These are phyloP conservation scores for Stephanodiscus triporus DNA, from an alignment of 108 stramenopile genomes.

Conservation along the genomic window DNA sequence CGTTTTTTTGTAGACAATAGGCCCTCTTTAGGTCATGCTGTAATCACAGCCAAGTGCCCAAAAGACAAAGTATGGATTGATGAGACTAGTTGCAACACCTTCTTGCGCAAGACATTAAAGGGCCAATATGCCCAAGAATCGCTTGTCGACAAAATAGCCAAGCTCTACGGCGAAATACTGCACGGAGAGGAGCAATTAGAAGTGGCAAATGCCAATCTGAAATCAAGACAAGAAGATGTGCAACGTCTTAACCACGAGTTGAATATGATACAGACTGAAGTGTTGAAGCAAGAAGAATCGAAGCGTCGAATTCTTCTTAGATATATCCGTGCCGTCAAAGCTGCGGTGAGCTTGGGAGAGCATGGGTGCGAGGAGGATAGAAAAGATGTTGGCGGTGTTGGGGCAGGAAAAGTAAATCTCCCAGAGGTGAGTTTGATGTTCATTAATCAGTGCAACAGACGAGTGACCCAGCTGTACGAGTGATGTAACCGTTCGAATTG, in stretches of 20 bases:
- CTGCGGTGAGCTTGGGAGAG: constrained; percentile 60
- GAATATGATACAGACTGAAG: constrained; percentile 47
- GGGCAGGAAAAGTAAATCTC: constrained; percentile 64
- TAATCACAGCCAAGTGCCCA: constrained; percentile 50
- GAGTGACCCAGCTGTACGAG: constrained; percentile 2
- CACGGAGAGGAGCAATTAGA: constrained; percentile 66
- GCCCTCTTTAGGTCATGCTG: constrained; percentile 42
- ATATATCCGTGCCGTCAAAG: constrained; percentile 85
- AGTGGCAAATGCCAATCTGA: constrained; percentile 23
- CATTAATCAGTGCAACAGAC: neutral
- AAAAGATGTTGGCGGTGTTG: constrained; percentile 51
- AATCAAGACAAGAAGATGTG: constrained; percentile 49
- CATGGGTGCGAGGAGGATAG: constrained; percentile 49
- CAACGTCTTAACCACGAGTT: constrained; percentile 49
- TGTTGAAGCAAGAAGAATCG: constrained; percentile 81
- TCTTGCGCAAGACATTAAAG: constrained; percentile 60
- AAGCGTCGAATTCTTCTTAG: constrained; percentile 80
- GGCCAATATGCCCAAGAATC: constrained; percentile 65
- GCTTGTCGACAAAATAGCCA: constrained; percentile 56
- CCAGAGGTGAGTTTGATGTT: constrained; percentile 71
- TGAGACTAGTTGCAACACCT: constrained; percentile 50
- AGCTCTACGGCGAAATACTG: constrained; percentile 59
- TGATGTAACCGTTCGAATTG: neutral
- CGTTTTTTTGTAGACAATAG: constrained; percentile 57
- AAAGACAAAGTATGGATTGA: constrained; percentile 63